These are phyloP conservation scores for Ceratocystiopsis minuta DNA, from an alignment of 2,329 filamentous ascomycete species.

Conservation along the genomic window DNA sequence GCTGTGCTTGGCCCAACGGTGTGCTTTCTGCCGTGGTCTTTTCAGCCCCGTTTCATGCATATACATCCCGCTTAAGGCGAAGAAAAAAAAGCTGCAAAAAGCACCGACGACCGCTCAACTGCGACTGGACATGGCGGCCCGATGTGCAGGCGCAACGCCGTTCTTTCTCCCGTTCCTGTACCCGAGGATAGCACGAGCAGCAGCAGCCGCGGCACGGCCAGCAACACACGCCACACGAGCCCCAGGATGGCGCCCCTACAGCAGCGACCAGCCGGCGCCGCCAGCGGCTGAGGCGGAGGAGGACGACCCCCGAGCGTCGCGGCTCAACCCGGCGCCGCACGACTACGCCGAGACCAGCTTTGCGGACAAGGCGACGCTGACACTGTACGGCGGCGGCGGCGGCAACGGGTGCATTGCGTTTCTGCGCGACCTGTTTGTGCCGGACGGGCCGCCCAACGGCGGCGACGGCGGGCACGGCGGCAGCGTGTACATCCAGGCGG, in stretches of 20 bases:
- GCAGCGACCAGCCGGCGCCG: conserved; percentile 11
- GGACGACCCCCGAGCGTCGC: conserved; percentile 22
- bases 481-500: conserved; percentile 84
- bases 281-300: not conserved
- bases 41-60: too few relatives aligned
- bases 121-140: conserved; percentile 22
- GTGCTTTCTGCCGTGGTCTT: too few relatives aligned
- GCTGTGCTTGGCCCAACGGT: too few relatives aligned
- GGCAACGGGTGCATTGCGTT: conserved; percentile 93
- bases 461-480: conserved; percentile 87
- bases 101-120: not conserved
- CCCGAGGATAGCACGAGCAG: conserved; percentile 14
- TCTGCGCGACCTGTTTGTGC: conserved; percentile 73
- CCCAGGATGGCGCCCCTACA: too few relatives aligned
- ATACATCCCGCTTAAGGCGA: not conserved
- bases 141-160: conserved; percentile 20
- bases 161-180: conserved; percentile 32
- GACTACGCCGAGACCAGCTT: conserved; percentile 75
- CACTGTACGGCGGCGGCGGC: conserved; percentile 59
- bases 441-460: conserved; percentile 80
- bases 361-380: conserved; percentile 67
- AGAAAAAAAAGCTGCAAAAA: not conserved
- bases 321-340: conserved; percentile 64
- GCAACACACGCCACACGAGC: too few relatives aligned
- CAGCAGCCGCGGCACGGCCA: conserved; percentile 1